Evolutionary conservation across 2,329 filamentous ascomycete genomes (phyloP).

Genomic region (Calycina marina): DNA sequence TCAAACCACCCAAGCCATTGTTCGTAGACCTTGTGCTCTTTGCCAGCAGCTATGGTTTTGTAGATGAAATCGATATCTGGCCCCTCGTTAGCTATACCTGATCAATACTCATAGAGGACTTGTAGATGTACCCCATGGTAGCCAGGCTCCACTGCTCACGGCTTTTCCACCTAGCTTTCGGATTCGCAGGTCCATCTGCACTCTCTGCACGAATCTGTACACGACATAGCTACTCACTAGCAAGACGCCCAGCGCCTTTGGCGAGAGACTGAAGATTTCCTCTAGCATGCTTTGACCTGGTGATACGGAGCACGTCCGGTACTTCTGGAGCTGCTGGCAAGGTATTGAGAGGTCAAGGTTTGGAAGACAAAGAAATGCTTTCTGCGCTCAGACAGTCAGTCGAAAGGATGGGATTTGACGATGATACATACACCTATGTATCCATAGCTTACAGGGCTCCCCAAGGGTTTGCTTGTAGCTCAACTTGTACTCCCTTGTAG

Average conservation of each 20-base stretch:
- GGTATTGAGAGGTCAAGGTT: too few relatives aligned
- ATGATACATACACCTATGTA: not conserved
- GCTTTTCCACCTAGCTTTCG: slow-evolving; percentile 31
- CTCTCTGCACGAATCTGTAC: slow-evolving; percentile 21
- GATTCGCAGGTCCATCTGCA: slow-evolving; percentile 31
- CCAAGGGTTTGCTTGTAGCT: too few relatives aligned
- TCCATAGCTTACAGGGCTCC: too few relatives aligned
- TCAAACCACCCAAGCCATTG: slow-evolving; percentile 43
- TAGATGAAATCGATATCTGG: slow-evolving; percentile 51
- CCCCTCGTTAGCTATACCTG: not conserved
- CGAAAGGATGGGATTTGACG: too few relatives aligned
- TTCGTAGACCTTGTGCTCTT: slow-evolving; percentile 40
- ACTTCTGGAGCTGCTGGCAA: too few relatives aligned
- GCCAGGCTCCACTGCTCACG: slow-evolving; percentile 22
- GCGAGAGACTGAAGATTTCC: slow-evolving; percentile 28
- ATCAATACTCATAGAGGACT: not conserved
- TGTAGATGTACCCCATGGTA: slow-evolving; percentile 30
- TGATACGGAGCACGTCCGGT: too few relatives aligned
- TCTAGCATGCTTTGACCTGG: slow-evolving; percentile 18
- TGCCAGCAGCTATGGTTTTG: slow-evolving; percentile 36
- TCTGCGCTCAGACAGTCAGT: too few relatives aligned
- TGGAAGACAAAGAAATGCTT: too few relatives aligned
- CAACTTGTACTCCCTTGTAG: too few relatives aligned
- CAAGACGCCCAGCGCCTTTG: slow-evolving; percentile 12
- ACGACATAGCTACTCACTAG: slow-evolving; percentile 9